Base-by-base conservation (phyloP, 2,329 filamentous ascomycete species). In the Epicoccum nigrum region DNA sequence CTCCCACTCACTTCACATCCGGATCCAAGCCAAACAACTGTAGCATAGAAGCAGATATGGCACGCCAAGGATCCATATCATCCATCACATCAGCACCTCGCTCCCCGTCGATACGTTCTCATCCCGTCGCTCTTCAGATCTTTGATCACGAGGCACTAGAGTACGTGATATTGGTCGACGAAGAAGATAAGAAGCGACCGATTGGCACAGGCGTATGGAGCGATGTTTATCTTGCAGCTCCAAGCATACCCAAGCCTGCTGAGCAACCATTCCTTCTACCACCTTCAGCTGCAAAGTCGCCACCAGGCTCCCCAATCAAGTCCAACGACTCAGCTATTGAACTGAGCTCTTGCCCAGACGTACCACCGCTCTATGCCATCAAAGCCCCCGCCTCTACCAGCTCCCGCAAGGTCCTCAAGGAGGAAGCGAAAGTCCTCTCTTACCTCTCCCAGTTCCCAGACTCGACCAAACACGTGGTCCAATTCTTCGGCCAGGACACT, bases 201-300 rank as follows among this genome's bases (percentile, higher is more conserved):
- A 63, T 74, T 11, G 71, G 71, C 13, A 59, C 58, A 13, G 71
- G 71, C 9, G 55, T 64, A 13, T 74, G 71, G 71, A 73, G 70
- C 48, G 63, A 72, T 56, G 71, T 74, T 1, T 73, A 70, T 51
- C 58, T 70, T 6, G 71, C 68, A 6, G 59, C n/a, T 8, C 68
- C 62, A 16, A 57, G 48, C 31, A 40, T 61, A 7, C 60, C 64
- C 1, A 56, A 59, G 23, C 38, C 45, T 1, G n/a, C 31, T 19
- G 37, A 55, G 17, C 51, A 54, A 32, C 28, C 39, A 9, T 25
- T 44, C 11, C 41, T 40, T 21, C 31, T 52, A 25, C 49, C 44
- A n/a, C 38, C 49, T 8, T 43, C 49, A 9, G 38, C 56, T 19
- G 58, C 53, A 3, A 56, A 59, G 38, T 62, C 66, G 28, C 62